A percentile compares a stretch with the other conserved stretches of the same genome.
phyloP scores from a whole-genome alignment of 345 rosid genomes.

The Bruguiera sexangula region DNA sequence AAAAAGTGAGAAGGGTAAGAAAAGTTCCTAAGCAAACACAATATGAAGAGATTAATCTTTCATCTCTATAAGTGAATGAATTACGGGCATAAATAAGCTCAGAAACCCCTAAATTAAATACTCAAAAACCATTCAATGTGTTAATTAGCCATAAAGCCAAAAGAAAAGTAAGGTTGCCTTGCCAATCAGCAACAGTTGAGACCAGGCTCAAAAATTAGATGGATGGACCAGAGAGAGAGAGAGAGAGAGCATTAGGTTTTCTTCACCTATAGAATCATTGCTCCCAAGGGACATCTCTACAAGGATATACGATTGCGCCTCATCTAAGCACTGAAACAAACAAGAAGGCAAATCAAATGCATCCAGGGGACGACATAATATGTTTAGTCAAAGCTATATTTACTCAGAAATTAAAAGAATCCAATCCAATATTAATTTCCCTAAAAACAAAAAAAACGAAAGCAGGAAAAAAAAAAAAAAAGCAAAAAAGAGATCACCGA shows the following conservation, averaged over 20 bases:
- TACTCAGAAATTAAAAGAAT: not conserved
- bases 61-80: not conserved
- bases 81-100: not conserved
- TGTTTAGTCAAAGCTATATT: not conserved
- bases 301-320: slow-evolving; percentile 46
- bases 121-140: not conserved
- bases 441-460: too few relatives aligned
- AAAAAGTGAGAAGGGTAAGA: not conserved
- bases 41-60: not conserved
- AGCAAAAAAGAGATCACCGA: slow-evolving; percentile 42
- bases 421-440: not conserved
- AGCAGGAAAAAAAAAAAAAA: not conserved
- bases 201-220: not conserved
- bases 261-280: slow-evolving; percentile 36
- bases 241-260: slow-evolving; percentile 16
- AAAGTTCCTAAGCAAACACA: not conserved
- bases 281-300: slow-evolving; percentile 54
- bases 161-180: not conserved
- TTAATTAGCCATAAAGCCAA: not conserved
- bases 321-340: slow-evolving; percentile 47
- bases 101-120: not conserved
- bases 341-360: not conserved
- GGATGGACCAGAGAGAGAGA: too few relatives aligned
- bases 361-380: not conserved
- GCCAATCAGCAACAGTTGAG: not conserved